Conservation (phyloP, 1,139 yeast species). For the Blastobotrys petasosporus region DNA sequence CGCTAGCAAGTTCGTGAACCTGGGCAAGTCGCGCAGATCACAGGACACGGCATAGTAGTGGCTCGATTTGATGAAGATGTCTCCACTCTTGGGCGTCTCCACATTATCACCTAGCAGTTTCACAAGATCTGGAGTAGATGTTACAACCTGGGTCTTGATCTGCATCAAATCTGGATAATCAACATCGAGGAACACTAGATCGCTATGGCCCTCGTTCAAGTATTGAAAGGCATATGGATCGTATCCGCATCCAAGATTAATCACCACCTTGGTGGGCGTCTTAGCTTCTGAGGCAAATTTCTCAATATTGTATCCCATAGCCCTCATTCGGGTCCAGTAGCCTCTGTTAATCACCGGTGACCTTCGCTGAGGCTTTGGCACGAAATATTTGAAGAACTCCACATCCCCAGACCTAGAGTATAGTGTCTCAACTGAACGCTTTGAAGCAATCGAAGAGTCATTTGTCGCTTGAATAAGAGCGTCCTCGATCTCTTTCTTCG, state of each 20-base stretch:
- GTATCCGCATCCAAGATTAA: conserved; percentile 78
- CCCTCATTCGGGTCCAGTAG: conserved; percentile 75
- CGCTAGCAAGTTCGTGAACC: conserved; percentile 40
- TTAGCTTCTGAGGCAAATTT: conserved; percentile 31
- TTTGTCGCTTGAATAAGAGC: conserved; percentile 72
- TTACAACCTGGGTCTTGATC: conserved; percentile 50
- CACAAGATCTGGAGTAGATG: conserved; percentile 43
- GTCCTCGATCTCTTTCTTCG: conserved; percentile 28
- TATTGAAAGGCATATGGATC: conserved; percentile 59
- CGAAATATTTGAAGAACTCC: conserved; percentile 63
- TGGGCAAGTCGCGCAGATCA: conserved; percentile 49
- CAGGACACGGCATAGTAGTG: conserved; percentile 64
- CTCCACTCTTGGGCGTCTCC: conserved; percentile 6
- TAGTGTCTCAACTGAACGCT: conserved; percentile 68
- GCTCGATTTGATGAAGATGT: conserved; percentile 38
- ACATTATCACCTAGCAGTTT: conserved; percentile 40
- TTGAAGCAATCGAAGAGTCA: conserved; percentile 77
- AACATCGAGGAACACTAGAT: conserved; percentile 56
- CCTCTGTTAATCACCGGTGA: conserved; percentile 82
- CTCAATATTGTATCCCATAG: conserved; percentile 50
- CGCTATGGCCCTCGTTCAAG: conserved; percentile 34
- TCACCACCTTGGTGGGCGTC: conserved; percentile 34
- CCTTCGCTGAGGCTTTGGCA: conserved; percentile 59
- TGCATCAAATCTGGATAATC: conserved; percentile 67
- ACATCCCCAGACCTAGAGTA: conserved; percentile 42